Base-by-base conservation (phyloP, 768 basidiomycete species). In the Coprinellus aureogranulatus region DNA sequence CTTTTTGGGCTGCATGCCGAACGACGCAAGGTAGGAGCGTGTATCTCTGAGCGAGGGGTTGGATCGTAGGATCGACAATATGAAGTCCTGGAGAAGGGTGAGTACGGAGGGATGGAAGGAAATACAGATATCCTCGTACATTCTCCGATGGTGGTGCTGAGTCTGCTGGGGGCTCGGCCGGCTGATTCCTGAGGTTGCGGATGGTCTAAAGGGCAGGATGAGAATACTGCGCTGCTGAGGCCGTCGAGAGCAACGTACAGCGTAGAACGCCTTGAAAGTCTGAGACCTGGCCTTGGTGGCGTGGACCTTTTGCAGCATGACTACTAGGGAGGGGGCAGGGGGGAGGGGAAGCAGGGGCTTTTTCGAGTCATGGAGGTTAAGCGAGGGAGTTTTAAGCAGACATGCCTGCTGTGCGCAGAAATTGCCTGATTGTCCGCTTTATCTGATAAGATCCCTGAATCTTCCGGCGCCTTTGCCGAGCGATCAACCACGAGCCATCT, bases 41-140 rank as follows among this genome's bases (percentile, higher is more conserved):
- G 94, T 89, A 69, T 99, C 97, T 61, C 97, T 81, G 53, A 88
- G 72, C 1, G 96, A 98, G 12, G 97, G 96, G 59, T 91, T 93
- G 27, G 97, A 89, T 54, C 90, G 88, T 52, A 99, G 80, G 65
- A 99, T 90, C 30, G 95, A 97, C 55, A 98, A 75, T 67, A 99
- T 94, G 67, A 99, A 95, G 70, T 98, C 97, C 94, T 98, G 69
- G 16, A 59, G 28, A 8, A 22, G 25, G 39, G 57, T 54, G 55
- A 64, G 58, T 22, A 56, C 49, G 61, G 37, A 50, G 22, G 48
- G 53, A 53, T 6, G 6, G 37, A 50, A 59, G 49, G 28, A 45
- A 45, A 30, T 6, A 58, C 39, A 37, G 31, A 26, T 31, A n/a
- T n/a, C n/a, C 30, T n/a, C 20, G 50, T 22, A 67, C 86, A 68